A percentile compares a stretch with the other conserved stretches of the same genome.
phyloP scores from a whole-genome alignment of 2,329 filamentous ascomycete genomes.

The Ascochyta fabae region DNA sequence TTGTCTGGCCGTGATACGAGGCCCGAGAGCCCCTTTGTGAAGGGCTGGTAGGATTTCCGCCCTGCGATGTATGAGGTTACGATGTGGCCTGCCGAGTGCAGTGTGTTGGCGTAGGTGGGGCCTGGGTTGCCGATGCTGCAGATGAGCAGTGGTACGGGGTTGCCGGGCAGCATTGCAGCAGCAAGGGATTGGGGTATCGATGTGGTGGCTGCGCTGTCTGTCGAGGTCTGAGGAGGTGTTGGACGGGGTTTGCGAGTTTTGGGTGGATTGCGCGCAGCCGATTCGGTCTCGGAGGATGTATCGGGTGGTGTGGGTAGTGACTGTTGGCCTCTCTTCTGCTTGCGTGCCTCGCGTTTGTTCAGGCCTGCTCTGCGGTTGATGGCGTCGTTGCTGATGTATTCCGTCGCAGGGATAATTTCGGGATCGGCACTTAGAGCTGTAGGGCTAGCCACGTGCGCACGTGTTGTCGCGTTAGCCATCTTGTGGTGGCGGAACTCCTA shows the following conservation, averaged over 20 bases:
- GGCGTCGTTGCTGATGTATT: slow-evolving; percentile 19
- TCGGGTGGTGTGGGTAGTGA: slow-evolving; percentile 26
- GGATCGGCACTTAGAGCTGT: slow-evolving; percentile 22
- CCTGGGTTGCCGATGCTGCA: slow-evolving; percentile 85
- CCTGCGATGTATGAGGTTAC: slow-evolving; percentile 61
- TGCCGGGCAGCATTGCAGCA: slow-evolving; percentile 35
- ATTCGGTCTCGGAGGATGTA: slow-evolving; percentile 27
- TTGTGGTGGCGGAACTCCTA: not conserved
- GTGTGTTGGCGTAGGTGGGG: slow-evolving; percentile 72
- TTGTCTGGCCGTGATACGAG: slow-evolving; percentile 37
- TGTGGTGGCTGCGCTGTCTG: not conserved
- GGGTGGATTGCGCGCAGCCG: slow-evolving; percentile 17
- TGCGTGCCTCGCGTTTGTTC: slow-evolving; percentile 22
- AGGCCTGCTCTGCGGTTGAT: slow-evolving; percentile 17
- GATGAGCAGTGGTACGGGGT: slow-evolving; percentile 67
- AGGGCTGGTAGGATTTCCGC: slow-evolving; percentile 40
- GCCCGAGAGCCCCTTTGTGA: slow-evolving; percentile 38
- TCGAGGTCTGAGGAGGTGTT: not conserved
- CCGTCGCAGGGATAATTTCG: slow-evolving; percentile 22
- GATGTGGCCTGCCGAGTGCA: slow-evolving; percentile 87
- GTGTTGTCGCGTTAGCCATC: slow-evolving; percentile 41
- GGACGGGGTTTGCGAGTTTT: slow-evolving; percentile 7
- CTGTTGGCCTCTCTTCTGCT: slow-evolving; percentile 31
- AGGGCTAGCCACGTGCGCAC: slow-evolving; percentile 44
- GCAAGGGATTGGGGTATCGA: slow-evolving; percentile 4